phyloP scores from a whole-genome alignment of 2,329 filamentous ascomycete species.

The Berkeleyomyces basicola region DNA sequence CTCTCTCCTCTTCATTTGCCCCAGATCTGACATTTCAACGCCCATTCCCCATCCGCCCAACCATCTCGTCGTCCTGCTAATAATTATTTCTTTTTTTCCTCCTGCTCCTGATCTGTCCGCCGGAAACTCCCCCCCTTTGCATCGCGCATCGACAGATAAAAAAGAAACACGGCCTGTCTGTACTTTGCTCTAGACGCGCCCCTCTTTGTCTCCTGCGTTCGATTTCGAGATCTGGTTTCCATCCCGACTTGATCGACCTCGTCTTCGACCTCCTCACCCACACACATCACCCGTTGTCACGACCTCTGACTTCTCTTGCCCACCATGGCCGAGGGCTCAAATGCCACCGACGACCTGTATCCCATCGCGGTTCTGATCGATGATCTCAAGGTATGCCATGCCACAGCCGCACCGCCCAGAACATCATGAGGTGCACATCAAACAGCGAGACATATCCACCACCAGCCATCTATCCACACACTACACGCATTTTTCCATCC shows the following conservation, averaged over 20 bases:
- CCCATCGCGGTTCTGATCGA: constrained; percentile 99
- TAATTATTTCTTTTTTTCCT: constrained; percentile 4
- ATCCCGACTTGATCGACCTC: neutral
- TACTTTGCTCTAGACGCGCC: constrained; percentile 11
- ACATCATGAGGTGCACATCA: neutral
- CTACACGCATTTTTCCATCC: neutral
- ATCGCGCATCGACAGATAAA: neutral
- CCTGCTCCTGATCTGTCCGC: neutral
- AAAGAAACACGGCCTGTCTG: neutral
- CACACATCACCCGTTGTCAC: neutral
- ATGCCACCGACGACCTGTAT: constrained; percentile 95
- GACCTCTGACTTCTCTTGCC: neutral
- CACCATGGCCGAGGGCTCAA: constrained; percentile 77
- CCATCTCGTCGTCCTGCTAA: constrained; percentile 1
- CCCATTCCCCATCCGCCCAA: neutral
- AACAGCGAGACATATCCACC: neutral
- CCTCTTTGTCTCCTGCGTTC: constrained; percentile 10
- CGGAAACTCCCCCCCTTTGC: neutral
- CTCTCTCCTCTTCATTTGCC: constrained; percentile 6
- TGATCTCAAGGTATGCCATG: constrained; percentile 70
- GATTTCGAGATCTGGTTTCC: constrained; percentile 1
- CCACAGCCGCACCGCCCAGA: neutral
- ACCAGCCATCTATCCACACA: neutral
- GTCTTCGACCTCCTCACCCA: neutral
- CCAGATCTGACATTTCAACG: neutral